Evolutionary conservation across 164 flowering plant genomes (phyloP).

Genomic region (Protea cynaroides): DNA sequence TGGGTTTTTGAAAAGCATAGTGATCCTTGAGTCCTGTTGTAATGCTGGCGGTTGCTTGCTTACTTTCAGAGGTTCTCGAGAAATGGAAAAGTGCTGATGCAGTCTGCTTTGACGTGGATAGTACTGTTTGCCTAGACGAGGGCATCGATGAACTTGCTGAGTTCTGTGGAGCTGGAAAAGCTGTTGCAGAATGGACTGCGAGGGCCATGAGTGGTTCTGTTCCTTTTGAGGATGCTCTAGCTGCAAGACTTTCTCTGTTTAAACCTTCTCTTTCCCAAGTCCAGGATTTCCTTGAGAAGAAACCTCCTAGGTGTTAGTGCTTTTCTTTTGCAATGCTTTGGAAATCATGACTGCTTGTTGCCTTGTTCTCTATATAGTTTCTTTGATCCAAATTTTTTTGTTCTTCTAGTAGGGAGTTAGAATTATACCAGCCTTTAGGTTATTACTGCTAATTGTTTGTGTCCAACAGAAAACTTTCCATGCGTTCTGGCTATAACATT

Average conservation of each 20-base stretch:
- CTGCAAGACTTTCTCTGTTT: conserved; percentile 83
- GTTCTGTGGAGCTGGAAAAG: conserved; percentile 98
- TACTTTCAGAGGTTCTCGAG: conserved; percentile 51
- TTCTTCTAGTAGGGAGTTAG: too few relatives aligned
- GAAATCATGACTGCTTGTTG: background rate
- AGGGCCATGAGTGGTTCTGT: conserved; percentile 99
- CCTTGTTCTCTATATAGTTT: background rate
- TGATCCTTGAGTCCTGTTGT: background rate
- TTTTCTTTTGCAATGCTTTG: background rate
- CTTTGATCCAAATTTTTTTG: too few relatives aligned
- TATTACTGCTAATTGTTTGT: too few relatives aligned
- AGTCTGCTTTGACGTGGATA: conserved; percentile 98
- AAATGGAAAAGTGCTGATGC: conserved; percentile 70
- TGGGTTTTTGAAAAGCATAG: background rate
- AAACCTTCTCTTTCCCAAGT: conserved; percentile 77
- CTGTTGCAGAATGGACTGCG: conserved; percentile 98
- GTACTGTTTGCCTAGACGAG: conserved; percentile 95
- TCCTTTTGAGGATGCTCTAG: conserved; percentile 92
- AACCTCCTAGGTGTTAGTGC: conserved; percentile 67
- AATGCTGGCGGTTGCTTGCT: background rate
- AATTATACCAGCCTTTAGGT: too few relatives aligned
- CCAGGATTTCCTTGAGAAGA: conserved; percentile 73
- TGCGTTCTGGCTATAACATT: too few relatives aligned
- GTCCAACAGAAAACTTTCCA: too few relatives aligned
- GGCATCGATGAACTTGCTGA: conserved; percentile 99